Evolutionary conservation across 495 filamentous ascomycete genomes (phyloP).

Genomic region (Xylaria acuta): DNA sequence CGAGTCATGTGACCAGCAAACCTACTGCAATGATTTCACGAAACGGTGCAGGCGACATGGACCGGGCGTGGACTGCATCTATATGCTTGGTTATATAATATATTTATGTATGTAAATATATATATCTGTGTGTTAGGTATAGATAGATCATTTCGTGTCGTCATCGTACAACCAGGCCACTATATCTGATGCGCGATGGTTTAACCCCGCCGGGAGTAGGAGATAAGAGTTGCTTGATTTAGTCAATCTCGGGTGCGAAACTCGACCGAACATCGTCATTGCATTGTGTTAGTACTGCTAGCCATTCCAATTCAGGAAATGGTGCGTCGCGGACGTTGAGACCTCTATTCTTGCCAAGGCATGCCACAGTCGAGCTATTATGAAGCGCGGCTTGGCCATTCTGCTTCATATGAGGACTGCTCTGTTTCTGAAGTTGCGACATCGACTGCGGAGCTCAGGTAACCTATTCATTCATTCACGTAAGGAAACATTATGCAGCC

Average conservation of each 20-base stretch:
- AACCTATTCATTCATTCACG: too few species aligned
- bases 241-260: background rate
- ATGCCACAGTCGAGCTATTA: background rate
- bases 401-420: too few species aligned
- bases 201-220: slow-evolving; percentile 1
- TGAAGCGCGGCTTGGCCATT: background rate
- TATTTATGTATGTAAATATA: too few species aligned
- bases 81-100: background rate
- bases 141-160: too few species aligned
- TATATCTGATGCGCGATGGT: background rate
- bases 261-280: background rate
- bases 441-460: too few species aligned
- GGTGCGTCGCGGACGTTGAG: background rate
- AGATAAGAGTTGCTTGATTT: background rate
- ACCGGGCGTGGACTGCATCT: too few species aligned
- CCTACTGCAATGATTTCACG: background rate
- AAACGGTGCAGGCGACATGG: background rate
- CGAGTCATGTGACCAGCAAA: background rate
- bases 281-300: background rate
- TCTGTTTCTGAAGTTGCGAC: too few species aligned
- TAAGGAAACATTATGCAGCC: too few species aligned
- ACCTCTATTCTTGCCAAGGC: background rate
- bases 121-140: too few species aligned
- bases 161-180: background rate
- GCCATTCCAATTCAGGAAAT: background rate